Conservation (phyloP, 805 yeast species). For the Candida anglica region DNA sequence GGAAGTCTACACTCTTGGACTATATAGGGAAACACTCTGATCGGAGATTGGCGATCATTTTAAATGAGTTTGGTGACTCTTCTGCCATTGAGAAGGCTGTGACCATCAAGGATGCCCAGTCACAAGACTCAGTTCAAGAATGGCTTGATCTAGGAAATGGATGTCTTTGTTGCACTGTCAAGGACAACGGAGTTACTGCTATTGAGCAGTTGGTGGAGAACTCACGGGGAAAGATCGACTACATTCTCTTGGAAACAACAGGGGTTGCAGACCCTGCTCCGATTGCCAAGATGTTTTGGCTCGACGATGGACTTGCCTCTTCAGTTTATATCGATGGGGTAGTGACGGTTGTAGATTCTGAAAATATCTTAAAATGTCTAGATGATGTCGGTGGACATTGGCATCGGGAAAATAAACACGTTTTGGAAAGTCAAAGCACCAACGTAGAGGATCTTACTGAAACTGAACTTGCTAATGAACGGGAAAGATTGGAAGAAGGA, state of each 20-base stretch:
- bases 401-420: slow-evolving; percentile 43
- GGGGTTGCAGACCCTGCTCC: slow-evolving; percentile 99
- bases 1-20: slow-evolving; percentile 83
- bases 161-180: slow-evolving; percentile 93
- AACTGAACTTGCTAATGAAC: slow-evolving; percentile 25
- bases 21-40: slow-evolving; percentile 67
- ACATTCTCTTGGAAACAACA: slow-evolving; percentile 89
- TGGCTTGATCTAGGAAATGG: slow-evolving; percentile 98
- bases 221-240: slow-evolving; percentile 72
- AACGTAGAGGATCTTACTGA: slow-evolving; percentile 17
- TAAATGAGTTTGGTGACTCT: slow-evolving; percentile 91
- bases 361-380: slow-evolving; percentile 60
- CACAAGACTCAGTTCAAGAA: slow-evolving; percentile 61
- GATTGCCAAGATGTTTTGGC: slow-evolving; percentile 95
- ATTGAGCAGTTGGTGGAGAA: slow-evolving; percentile 80
- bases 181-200: slow-evolving; percentile 91
- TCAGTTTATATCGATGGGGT: slow-evolving; percentile 89
- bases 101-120: slow-evolving; percentile 55
- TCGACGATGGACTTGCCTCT: slow-evolving; percentile 83
- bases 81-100: slow-evolving; percentile 84
- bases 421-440: slow-evolving; percentile 14
- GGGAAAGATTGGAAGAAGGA: slow-evolving; percentile 33
- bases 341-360: slow-evolving; percentile 78
- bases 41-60: slow-evolving; percentile 78
- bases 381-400: slow-evolving; percentile 73